Evolutionary conservation across 306 rosid species (phyloP).

Genomic region (Pterocarpus macrocarpus): DNA sequence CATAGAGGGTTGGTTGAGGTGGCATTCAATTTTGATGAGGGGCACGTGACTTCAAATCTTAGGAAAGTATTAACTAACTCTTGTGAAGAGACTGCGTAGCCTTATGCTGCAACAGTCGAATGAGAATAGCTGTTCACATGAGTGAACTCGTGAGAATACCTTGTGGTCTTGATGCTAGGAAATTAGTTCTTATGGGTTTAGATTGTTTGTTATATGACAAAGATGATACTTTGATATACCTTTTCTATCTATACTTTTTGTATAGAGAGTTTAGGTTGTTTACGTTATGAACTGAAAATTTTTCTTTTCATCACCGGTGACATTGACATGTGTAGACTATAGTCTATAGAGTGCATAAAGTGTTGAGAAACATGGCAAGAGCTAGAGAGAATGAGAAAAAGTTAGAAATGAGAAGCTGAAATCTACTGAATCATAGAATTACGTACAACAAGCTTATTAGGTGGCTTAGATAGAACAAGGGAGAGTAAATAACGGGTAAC

Average conservation of each 20-base stretch:
- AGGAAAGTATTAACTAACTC: no score
- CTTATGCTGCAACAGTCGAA: no score
- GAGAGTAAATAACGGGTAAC: not conserved
- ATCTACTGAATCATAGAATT: not conserved
- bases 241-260: not conserved
- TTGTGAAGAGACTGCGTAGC: no score
- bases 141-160: no score
- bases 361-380: no score
- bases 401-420: no score
- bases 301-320: not conserved
- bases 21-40: no score
- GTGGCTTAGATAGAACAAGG: not conserved
- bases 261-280: not conserved
- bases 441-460: not conserved
- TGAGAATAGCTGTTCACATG: no score
- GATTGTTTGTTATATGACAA: not conserved
- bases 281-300: not conserved
- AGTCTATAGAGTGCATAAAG: not conserved
- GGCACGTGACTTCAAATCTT: no score
- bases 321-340: not conserved
- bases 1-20: no score
- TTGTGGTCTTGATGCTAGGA: not conserved
- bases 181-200: not conserved
- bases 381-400: no score
- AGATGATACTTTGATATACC: not conserved